A percentile compares a stretch with the other conserved stretches of the same genome.
Evolutionary conservation across 306 rosid genomes (phyloP).

Genomic region (Boehmeria nivea): DNA sequence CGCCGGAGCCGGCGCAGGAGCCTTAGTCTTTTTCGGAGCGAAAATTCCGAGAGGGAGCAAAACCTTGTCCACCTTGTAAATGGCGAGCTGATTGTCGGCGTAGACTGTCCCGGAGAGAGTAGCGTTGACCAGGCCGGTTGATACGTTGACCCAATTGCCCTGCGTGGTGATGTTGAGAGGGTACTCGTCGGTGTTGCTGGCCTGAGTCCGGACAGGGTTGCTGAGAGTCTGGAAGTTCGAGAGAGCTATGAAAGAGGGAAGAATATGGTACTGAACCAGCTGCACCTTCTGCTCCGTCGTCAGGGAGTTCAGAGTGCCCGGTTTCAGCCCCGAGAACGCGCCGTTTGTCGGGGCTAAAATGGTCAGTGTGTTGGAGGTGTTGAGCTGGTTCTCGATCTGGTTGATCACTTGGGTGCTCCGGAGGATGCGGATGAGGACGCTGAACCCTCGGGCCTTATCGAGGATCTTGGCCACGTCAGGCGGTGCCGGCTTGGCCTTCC

Average conservation of each 20-base stretch:
- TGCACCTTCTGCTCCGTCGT: slow-evolving; percentile 55
- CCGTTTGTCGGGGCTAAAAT: slow-evolving; percentile 55
- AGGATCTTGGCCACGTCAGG: slow-evolving; percentile 56
- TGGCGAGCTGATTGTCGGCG: slow-evolving; percentile 55
- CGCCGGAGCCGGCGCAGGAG: slow-evolving; percentile 43
- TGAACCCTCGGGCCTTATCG: slow-evolving; percentile 52
- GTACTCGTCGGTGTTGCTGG: slow-evolving; percentile 47
- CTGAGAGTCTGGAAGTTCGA: slow-evolving; percentile 64
- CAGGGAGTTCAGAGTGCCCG: slow-evolving; percentile 58
- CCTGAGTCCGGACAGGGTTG: slow-evolving; percentile 66
- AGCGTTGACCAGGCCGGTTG: slow-evolving; percentile 56
- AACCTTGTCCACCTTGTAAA: slow-evolving; percentile 60
- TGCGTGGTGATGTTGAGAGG: slow-evolving; percentile 57
- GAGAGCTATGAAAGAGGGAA: slow-evolving; percentile 37
- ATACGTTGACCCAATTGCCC: slow-evolving; percentile 54
- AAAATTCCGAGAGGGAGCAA: slow-evolving; percentile 57
- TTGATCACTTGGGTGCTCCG: slow-evolving; percentile 48
- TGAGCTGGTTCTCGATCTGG: slow-evolving; percentile 57
- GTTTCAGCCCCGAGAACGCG: slow-evolving; percentile 50
- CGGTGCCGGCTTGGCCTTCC: slow-evolving; percentile 29
- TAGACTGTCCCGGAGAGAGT: slow-evolving; percentile 58
- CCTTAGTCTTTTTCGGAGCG: slow-evolving; percentile 24
- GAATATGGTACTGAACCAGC: slow-evolving; percentile 59
- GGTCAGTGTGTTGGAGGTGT: slow-evolving; percentile 45
- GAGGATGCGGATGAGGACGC: slow-evolving; percentile 51